phyloP scores from a whole-genome alignment of 2,329 filamentous ascomycete genomes.

The Rhynchosporium agropyri region DNA sequence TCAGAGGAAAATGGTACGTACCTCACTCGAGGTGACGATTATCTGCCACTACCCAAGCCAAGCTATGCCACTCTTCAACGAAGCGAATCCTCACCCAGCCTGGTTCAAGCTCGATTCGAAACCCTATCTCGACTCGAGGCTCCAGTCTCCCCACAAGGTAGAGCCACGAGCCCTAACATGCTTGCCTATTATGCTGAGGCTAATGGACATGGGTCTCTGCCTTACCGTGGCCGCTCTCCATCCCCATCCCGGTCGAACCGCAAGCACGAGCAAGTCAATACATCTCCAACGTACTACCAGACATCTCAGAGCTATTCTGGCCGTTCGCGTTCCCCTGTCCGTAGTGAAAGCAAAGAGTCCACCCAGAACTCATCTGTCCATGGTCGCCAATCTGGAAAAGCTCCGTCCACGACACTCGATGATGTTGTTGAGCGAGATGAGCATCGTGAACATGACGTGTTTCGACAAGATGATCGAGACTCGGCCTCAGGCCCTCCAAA shows the following conservation, averaged over 20 bases:
- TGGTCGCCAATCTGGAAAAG: conserved; percentile 26
- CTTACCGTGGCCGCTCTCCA: conserved; percentile 20
- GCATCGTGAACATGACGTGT: conserved; percentile 9
- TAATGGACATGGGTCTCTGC: conserved; percentile 8
- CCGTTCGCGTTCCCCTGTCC: conserved; percentile 9
- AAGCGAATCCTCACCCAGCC: conserved; percentile 34
- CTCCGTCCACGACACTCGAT: conserved; percentile 27
- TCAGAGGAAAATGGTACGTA: conserved; percentile 29
- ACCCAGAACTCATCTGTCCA: conserved; percentile 5
- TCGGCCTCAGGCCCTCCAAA: conserved; percentile 23
- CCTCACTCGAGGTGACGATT: conserved; percentile 16
- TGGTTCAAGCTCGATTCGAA: conserved; percentile 21
- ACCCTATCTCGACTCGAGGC: background rate
- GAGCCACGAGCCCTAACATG: conserved; percentile 18
- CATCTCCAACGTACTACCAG: conserved; percentile 13
- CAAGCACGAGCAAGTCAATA: conserved; percentile 14
- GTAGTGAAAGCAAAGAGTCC: conserved; percentile 7
- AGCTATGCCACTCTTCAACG: conserved; percentile 24
- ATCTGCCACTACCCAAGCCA: conserved; percentile 15
- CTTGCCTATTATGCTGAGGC: conserved; percentile 18
- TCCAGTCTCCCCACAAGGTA: conserved; percentile 3
- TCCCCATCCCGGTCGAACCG: conserved; percentile 8
- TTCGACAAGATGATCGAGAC: background rate
- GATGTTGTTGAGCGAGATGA: conserved; percentile 34
- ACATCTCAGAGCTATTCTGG: conserved; percentile 5